Base-by-base conservation (phyloP, 2,329 filamentous ascomycete genomes). In the Leptoxyphium fumago region DNA sequence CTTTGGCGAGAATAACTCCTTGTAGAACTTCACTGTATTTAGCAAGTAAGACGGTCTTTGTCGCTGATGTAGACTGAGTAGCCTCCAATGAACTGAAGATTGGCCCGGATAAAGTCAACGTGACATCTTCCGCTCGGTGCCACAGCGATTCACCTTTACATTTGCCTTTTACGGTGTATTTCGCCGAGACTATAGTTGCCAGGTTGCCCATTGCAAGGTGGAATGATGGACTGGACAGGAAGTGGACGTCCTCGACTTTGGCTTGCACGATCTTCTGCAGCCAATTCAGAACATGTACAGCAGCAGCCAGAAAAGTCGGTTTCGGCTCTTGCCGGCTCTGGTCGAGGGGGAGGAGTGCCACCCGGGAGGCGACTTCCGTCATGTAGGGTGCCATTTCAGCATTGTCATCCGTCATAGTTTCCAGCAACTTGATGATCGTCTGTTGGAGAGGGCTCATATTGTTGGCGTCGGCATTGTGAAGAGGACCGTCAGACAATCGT, bases 301-400 rank as follows among this genome's bases (percentile, higher is more conserved):
- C 86, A 57, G 96, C 75, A 29, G 91, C 89, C 44, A 98, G 78
- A 57, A 87, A 96, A 0, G 86, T 94, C 6, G 85, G 82, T 45
- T 77, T 77, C 42, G 56, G 57, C 44, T 55, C 60, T 14, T 48
- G 47, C 10, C 51, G 45, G 1, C 46, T 47, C 21, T 48, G 55
- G 0, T 68, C 62, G 52, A 84, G 88, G 1, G 85, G 81, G 29
- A 94, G 67, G 2, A 76, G 73, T 8, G 78, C 73, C 46, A 94
- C 78, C 41, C 83, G 75, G 1, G 85, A 76, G 9, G 87, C 72
- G 44, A 84, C 74, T 1, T 67, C 67, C 42, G 88, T 71, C 53
- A 94, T 65, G n/a, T 74, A 74, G 1, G 80, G 74, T 1, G 83
- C 76, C 0, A 82, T 77, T 0, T 75, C 78, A 0, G 69, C 60